phyloP scores from a whole-genome alignment of 805 yeast species.

The Yamadazyma olivae region DNA sequence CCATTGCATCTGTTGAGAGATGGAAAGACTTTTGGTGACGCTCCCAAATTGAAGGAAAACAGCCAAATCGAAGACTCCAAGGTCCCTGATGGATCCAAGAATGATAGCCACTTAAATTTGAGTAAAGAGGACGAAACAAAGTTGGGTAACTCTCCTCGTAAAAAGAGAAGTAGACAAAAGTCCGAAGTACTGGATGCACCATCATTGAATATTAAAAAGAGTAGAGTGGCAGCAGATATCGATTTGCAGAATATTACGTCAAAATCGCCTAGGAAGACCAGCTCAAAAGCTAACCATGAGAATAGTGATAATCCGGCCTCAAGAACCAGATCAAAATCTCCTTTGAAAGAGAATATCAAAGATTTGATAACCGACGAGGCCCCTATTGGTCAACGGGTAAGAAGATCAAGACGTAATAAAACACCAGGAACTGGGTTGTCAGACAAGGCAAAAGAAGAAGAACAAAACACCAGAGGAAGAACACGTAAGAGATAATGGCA shows the following conservation, averaged over 20 bases:
- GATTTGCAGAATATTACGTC: too few species aligned
- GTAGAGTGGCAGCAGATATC: slow-evolving; percentile 1
- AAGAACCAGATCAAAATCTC: slow-evolving; percentile 35
- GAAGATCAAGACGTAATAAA: slow-evolving; percentile 9
- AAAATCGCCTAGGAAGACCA: slow-evolving; percentile 3
- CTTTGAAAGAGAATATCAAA: slow-evolving; percentile 23
- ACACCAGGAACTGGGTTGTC: not conserved
- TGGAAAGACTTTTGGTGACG: slow-evolving; percentile 19
- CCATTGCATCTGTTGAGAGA: slow-evolving; percentile 23
- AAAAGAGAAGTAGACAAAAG: not conserved
- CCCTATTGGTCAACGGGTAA: slow-evolving; percentile 9
- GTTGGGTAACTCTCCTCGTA: slow-evolving; percentile 1
- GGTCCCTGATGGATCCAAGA: too few species aligned
- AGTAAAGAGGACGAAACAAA: not conserved
- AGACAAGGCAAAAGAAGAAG: slow-evolving; percentile 4
- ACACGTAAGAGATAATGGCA: slow-evolving; percentile 8
- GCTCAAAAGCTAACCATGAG: not conserved
- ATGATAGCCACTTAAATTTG: too few species aligned
- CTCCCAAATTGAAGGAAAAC: not conserved
- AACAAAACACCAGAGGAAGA: slow-evolving; percentile 16
- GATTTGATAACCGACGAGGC: slow-evolving; percentile 16
- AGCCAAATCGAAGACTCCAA: too few species aligned
- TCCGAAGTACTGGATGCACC: not conserved
- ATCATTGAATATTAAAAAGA: not conserved
- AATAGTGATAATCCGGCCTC: slow-evolving; percentile 23